Conservation (phyloP, 495 filamentous ascomycete species). For the Aspergillus conjunctus region DNA sequence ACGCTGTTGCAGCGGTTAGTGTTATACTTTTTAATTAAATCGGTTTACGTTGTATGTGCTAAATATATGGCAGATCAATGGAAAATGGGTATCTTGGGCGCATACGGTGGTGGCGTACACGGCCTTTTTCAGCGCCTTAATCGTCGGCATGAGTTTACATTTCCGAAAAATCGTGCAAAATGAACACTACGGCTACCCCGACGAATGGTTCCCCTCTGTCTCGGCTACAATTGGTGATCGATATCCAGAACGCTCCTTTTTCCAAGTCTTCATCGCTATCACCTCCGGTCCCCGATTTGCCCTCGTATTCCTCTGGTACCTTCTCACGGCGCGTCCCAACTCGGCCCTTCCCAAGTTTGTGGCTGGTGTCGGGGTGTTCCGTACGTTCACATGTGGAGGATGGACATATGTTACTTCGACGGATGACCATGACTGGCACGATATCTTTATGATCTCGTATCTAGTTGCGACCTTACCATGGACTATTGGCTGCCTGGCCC, state of each 20-base stretch:
- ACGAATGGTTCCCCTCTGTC: constrained; percentile 99
- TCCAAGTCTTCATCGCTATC: constrained; percentile 95
- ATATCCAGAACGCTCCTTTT: constrained; percentile 95
- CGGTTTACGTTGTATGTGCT: constrained; percentile 2
- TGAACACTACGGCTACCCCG: constrained; percentile 92
- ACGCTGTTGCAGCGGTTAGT: constrained; percentile 72
- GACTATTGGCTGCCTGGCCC: constrained; percentile 85
- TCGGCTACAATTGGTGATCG: constrained; percentile 98
- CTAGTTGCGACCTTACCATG: constrained; percentile 92
- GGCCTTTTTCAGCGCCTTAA: constrained; percentile 87
- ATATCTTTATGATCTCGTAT: constrained; percentile 99
- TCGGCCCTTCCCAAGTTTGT: constrained; percentile 78
- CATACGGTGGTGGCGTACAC: constrained; percentile 86
- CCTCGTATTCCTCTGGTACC: constrained; percentile 89
- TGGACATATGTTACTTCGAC: constrained; percentile 99
- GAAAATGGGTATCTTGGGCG: constrained; percentile 86
- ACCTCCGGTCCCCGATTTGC: constrained; percentile 93
- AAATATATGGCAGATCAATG: constrained; percentile 62
- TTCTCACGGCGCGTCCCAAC: constrained; percentile 77
- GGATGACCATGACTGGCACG: constrained; percentile 98
- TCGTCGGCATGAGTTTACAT: constrained; percentile 83
- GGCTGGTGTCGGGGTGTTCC: constrained; percentile 76
- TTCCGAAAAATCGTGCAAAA: constrained; percentile 98
- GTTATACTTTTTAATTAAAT: constrained; percentile 14
- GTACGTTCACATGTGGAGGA: constrained; percentile 92